Percentiles rank a stretch among this genome's conserved stretches.
These are phyloP conservation scores for Emericellopsis cladophorae DNA, from an alignment of 2,329 filamentous ascomycete species.

Conservation along the genomic window DNA sequence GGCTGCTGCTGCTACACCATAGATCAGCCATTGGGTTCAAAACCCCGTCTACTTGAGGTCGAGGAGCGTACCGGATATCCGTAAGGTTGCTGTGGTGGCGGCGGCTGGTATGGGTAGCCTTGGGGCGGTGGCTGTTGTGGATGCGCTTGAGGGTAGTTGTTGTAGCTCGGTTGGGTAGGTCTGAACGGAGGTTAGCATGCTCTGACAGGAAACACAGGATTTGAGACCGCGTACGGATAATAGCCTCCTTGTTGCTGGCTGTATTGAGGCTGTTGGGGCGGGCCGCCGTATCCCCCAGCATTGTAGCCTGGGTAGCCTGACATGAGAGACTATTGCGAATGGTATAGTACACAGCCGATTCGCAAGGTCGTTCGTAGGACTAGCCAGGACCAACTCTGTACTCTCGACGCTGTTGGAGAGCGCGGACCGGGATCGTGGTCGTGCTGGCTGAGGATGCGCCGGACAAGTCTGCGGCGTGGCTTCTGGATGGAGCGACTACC, in stretches of 20 bases:
- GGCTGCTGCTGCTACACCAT: constrained; percentile 17
- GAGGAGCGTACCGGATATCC: constrained; percentile 22
- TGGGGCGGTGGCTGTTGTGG: constrained; percentile 29
- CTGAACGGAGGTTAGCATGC: constrained; percentile 10
- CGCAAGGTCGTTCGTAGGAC: neutral
- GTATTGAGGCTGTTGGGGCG: constrained; percentile 23
- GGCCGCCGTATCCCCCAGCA: constrained; percentile 28
- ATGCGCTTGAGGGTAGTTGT: constrained; percentile 27
- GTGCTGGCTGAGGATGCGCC: too few species aligned
- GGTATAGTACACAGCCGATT: neutral
- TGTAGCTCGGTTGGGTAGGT: constrained; percentile 30
- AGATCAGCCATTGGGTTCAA: constrained; percentile 5
- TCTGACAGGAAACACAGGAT: neutral
- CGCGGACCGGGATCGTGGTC: too few species aligned
- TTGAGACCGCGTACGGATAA: constrained; percentile 31
- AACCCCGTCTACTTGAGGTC: neutral
- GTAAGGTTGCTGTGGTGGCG: constrained; percentile 35
- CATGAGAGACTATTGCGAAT: constrained; percentile 25
- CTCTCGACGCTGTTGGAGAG: neutral
- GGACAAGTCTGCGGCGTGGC: too few species aligned
- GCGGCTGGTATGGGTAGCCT: constrained; percentile 20
- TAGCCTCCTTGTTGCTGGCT: constrained; percentile 29
- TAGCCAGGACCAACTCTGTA: neutral
- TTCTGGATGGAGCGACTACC: too few species aligned
- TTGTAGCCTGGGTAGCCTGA: constrained; percentile 50